Evolutionary conservation across 805 yeast genomes (phyloP), one percentile per base, ranked within the genome.

Genomic region (Cyberlindnera euphorbiae): DNA sequence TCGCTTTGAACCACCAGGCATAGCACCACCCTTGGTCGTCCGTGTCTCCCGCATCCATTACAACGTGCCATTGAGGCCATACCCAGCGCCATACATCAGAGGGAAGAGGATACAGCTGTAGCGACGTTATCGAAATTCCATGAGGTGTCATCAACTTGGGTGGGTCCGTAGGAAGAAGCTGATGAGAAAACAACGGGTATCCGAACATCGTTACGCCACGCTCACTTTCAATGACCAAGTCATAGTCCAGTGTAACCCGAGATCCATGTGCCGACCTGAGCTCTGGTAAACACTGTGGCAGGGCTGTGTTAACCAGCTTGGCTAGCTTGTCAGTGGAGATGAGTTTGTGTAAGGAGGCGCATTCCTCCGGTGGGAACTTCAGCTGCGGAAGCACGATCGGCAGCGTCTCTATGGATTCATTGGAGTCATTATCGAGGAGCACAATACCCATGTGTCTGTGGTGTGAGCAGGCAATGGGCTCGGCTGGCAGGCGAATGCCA

Each of bases 11-110:
- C 17, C 67, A 46, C 59, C 73, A 63, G 39, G 82, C 67, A 51
- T 84, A 85, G 22, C 69, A 55, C 95, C 95, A 84, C n/a, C 95
- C 95, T 50, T 80, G 83, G 49, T 82, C 89, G 55, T 84, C 95
- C 15, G 76, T 82, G 50, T 82, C 87, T 27, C 62, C 59, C 5
- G 61, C 56, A 28, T 39, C 36, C 90, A 85, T 80, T 40, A 79
- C 67, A 3, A 82, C 79, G 48, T 77, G 79, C 94, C 94, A 84
- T 36, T 67, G 63, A 11, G 66, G 66, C 87, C 88, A 81, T 8
- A 53, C 53, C 88, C 88, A 81, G 36, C 56, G 51, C 88, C 87
- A 81, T 28, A 66, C 58, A 16, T 72, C 62, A 44, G 75, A 81
- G 2, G 84, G 84, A 11, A 76, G 53, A 12, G 66, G 60, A 36